A percentile compares a stretch with the other conserved stretches of the same genome.
These are phyloP conservation scores for Piloderma croceum DNA, from an alignment of 768 basidiomycete species.

Conservation along the genomic window DNA sequence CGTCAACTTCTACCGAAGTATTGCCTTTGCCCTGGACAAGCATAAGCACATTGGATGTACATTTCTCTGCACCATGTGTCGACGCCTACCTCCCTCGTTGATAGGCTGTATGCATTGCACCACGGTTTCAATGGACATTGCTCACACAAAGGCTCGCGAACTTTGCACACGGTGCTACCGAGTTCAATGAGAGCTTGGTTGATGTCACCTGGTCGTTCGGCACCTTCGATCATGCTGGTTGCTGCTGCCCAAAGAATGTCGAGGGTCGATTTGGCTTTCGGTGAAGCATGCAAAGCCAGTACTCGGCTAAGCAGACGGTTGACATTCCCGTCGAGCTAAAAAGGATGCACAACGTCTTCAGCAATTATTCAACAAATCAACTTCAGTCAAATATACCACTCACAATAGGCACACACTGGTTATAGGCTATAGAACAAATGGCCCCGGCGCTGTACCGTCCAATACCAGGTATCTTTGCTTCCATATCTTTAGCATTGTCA, in stretches of 20 bases:
- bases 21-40: neutral
- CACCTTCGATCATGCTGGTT: conserved; percentile 53
- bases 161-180: conserved; percentile 89
- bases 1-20: conserved; percentile 10
- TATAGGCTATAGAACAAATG: conserved; percentile 85
- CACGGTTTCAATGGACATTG: conserved; percentile 64
- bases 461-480: conserved; percentile 79
- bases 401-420: conserved; percentile 77
- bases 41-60: conserved; percentile 3
- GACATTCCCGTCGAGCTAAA: conserved; percentile 85
- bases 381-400: conserved; percentile 24
- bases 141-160: conserved; percentile 69
- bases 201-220: conserved; percentile 68
- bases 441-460: conserved; percentile 86
- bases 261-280: conserved; percentile 72
- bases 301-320: conserved; percentile 80
- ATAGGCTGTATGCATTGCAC: conserved; percentile 57
- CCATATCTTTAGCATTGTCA: conserved; percentile 72
- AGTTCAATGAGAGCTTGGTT: conserved; percentile 95
- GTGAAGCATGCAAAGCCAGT: conserved; percentile 74
- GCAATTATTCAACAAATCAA: conserved; percentile 4
- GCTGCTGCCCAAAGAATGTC: conserved; percentile 84
- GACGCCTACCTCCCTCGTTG: conserved; percentile 9
- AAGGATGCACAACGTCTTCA: no score
- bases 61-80: no score